phyloP scores from a whole-genome alignment of 2,329 filamentous ascomycete genomes.

The Aspergillus pseudoterreus region DNA sequence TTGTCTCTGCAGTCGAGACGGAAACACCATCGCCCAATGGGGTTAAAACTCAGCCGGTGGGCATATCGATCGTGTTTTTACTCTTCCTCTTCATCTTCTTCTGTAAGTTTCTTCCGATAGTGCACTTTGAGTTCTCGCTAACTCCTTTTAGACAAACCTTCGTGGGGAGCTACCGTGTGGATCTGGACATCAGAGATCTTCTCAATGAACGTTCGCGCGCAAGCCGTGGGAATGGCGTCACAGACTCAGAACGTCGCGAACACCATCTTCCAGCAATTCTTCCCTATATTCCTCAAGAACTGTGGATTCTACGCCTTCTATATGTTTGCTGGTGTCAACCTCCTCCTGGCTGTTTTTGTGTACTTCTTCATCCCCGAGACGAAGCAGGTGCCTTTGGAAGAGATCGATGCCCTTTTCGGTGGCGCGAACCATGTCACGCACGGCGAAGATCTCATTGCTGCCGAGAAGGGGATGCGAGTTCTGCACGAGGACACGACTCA shows the following conservation, averaged over 20 bases:
- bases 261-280: constrained; percentile 66
- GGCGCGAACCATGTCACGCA: constrained; percentile 34
- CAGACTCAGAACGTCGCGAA: constrained; percentile 64
- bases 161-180: constrained; percentile 67
- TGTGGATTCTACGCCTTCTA: constrained; percentile 55
- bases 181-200: constrained; percentile 69
- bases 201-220: constrained; percentile 68
- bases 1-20: constrained; percentile 56
- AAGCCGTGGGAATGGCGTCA: constrained; percentile 65
- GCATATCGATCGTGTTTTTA: constrained; percentile 65
- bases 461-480: constrained; percentile 19
- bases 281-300: constrained; percentile 63
- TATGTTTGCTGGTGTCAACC: constrained; percentile 52
- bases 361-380: constrained; percentile 53
- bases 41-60: constrained; percentile 57
- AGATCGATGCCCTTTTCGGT: constrained; percentile 37
- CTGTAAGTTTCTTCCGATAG: constrained; percentile 17
- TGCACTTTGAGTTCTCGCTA: constrained; percentile 20
- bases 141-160: constrained; percentile 56
- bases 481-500: constrained; percentile 9
- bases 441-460: constrained; percentile 28
- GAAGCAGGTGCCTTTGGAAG: constrained; percentile 39
- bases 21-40: constrained; percentile 53
- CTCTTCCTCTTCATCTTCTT: constrained; percentile 61
- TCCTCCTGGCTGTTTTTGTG: constrained; percentile 49